Evolutionary conservation across 2,329 filamentous ascomycete genomes (phyloP).

Genomic region (Apiospora kogelbergensis): DNA sequence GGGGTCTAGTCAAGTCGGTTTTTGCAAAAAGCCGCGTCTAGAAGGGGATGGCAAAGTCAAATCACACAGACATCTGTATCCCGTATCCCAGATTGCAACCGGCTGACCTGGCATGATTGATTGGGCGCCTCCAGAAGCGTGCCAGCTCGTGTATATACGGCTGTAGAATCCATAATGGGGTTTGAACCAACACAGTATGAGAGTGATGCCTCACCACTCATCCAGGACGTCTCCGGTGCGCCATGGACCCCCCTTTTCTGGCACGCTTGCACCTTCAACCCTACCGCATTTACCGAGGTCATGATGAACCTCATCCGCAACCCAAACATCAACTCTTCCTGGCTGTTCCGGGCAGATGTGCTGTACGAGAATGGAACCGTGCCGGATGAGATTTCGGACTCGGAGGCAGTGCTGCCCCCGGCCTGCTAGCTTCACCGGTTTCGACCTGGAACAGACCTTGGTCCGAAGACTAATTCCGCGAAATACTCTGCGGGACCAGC

Average conservation of each 20-base stretch:
- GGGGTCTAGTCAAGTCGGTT: neutral
- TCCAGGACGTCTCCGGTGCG: slow-evolving; percentile 35
- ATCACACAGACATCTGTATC: neutral
- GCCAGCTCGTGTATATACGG: neutral
- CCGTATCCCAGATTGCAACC: neutral
- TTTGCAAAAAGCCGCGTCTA: slow-evolving; percentile 7
- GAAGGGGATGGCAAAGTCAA: neutral
- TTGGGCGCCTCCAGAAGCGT: neutral
- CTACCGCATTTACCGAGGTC: slow-evolving; percentile 62
- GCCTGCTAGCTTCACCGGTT: slow-evolving; percentile 46
- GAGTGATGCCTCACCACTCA: slow-evolving; percentile 30
- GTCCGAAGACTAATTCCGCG: slow-evolving; percentile 79
- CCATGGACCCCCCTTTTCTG: slow-evolving; percentile 56
- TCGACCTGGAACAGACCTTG: slow-evolving; percentile 59
- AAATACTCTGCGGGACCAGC: slow-evolving; percentile 72
- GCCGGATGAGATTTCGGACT: slow-evolving; percentile 29
- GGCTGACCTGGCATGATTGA: neutral
- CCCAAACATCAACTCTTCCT: slow-evolving; percentile 76
- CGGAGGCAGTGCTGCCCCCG: slow-evolving; percentile 27
- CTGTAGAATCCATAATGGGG: slow-evolving; percentile 26
- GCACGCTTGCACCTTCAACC: slow-evolving; percentile 61
- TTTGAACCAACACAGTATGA: slow-evolving; percentile 35
- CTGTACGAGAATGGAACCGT: slow-evolving; percentile 51
- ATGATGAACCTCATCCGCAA: slow-evolving; percentile 77
- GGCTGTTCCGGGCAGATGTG: slow-evolving; percentile 78